A percentile compares a stretch with the other conserved stretches of the same genome.
These are phyloP conservation scores for Auricularia sp. DNA, from an alignment of 768 basidiomycete genomes.

Conservation along the genomic window DNA sequence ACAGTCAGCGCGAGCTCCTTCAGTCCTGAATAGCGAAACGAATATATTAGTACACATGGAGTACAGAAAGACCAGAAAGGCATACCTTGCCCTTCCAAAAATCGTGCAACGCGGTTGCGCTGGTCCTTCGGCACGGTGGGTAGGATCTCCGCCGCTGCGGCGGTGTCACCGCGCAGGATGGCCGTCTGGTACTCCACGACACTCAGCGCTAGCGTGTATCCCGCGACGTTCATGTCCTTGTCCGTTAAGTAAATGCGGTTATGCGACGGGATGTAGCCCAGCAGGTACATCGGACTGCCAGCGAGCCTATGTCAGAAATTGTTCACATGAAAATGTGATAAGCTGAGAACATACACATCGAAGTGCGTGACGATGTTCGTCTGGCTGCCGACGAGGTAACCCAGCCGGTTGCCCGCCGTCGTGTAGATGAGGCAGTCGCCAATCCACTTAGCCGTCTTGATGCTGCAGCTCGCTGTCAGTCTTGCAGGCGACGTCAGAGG, in stretches of 20 bases:
- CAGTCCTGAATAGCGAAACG: too few species aligned
- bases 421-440: conserved; percentile 99
- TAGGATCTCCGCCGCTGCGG: conserved; percentile 70
- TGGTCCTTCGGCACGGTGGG: conserved; percentile 83
- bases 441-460: conserved; percentile 94
- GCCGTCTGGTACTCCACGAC: conserved; percentile 97
- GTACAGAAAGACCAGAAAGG: too few species aligned
- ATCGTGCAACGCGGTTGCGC: conserved; percentile 84
- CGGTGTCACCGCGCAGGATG: conserved; percentile 81
- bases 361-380: conserved; percentile 92
- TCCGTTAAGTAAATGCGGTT: conserved; percentile 91
- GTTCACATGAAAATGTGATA: too few species aligned
- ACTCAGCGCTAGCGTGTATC: conserved; percentile 70
- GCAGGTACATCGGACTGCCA: conserved; percentile 69
- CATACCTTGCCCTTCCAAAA: conserved; percentile 90
- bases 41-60: too few species aligned
- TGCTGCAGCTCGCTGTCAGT: conserved; percentile 30
- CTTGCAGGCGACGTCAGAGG: conserved; percentile 16
- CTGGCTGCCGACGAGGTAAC: conserved; percentile 90
- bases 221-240: conserved; percentile 82
- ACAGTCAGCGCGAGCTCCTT: conserved; percentile 89
- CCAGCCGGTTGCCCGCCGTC: conserved; percentile 74
- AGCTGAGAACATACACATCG: conserved; percentile 44
- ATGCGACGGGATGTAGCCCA: conserved; percentile 90
- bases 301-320: background rate